Evolutionary conservation across 257 asterid species (phyloP).

Genomic region (Salvia splendens): DNA sequence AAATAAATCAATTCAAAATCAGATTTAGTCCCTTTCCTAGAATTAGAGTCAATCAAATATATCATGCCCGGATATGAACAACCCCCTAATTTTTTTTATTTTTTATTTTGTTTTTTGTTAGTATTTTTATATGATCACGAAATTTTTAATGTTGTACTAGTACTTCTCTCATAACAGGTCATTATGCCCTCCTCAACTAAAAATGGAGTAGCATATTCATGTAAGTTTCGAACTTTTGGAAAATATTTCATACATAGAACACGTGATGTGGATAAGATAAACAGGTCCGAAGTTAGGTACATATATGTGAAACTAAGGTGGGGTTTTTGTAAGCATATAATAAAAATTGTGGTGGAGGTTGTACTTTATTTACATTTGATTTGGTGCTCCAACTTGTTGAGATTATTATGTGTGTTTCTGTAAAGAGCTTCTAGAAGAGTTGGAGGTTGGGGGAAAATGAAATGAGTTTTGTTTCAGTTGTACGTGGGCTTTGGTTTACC

Average conservation of each 20-base stretch:
- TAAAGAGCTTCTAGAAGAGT: slow-evolving; percentile 70
- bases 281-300: neutral
- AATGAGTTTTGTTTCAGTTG: slow-evolving; percentile 47
- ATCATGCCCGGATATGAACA: too few relatives aligned
- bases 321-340: slow-evolving; percentile 31
- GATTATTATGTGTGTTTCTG: neutral
- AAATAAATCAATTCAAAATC: too few relatives aligned
- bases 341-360: slow-evolving; percentile 35
- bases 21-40: too few relatives aligned
- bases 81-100: too few relatives aligned
- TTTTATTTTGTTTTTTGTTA: too few relatives aligned
- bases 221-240: neutral
- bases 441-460: slow-evolving; percentile 49
- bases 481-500: slow-evolving; percentile 37
- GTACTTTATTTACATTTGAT: slow-evolving; percentile 32
- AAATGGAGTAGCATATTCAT: neutral
- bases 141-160: too few relatives aligned
- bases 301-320: neutral
- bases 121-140: too few relatives aligned
- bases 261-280: neutral
- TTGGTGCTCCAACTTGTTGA: slow-evolving; percentile 44
- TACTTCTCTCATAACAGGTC: too few relatives aligned
- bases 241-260: neutral
- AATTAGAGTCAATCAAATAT: too few relatives aligned
- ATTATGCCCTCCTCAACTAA: neutral